phyloP scores from a whole-genome alignment of 345 rosid species.

The Linum trigynum region DNA sequence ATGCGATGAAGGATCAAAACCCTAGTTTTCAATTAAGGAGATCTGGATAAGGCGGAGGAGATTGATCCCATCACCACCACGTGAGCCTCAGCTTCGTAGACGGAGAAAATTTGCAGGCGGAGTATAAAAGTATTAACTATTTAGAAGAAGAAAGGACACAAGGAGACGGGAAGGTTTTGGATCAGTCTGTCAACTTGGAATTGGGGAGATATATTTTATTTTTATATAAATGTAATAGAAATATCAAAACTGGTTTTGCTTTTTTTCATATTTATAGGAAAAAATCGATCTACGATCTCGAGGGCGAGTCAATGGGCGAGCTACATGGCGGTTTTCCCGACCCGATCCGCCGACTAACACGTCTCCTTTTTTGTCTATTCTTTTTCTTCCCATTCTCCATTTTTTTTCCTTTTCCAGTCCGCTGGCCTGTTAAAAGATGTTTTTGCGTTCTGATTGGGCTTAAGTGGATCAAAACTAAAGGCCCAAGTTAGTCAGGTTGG shows the following conservation, averaged over 20 bases:
- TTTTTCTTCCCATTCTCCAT: not conserved
- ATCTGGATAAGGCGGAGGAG: not conserved
- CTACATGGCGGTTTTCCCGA: not conserved
- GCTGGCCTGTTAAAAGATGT: not conserved
- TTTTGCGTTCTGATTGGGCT: not conserved
- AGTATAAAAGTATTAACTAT: not conserved
- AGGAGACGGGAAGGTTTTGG: not conserved
- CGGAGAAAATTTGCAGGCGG: not conserved
- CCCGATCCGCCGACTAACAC: not conserved
- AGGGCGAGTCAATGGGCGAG: not conserved
- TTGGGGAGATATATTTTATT: not conserved
- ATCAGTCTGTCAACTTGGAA: not conserved
- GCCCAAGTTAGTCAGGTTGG: no score
- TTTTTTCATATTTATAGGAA: not conserved
- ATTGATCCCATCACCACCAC: not conserved
- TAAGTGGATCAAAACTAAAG: no score
- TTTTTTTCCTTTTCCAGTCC: not conserved
- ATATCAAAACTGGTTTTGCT: not conserved
- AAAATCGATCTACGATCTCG: not conserved
- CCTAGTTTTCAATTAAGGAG: not conserved
- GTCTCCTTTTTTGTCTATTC: not conserved
- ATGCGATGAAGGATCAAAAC: not conserved
- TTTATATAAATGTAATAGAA: no score
- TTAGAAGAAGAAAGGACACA: no score
- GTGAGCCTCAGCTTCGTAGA: not conserved